Conservation (phyloP, 257 asterid genomes). For the Plantago ovata region DNA sequence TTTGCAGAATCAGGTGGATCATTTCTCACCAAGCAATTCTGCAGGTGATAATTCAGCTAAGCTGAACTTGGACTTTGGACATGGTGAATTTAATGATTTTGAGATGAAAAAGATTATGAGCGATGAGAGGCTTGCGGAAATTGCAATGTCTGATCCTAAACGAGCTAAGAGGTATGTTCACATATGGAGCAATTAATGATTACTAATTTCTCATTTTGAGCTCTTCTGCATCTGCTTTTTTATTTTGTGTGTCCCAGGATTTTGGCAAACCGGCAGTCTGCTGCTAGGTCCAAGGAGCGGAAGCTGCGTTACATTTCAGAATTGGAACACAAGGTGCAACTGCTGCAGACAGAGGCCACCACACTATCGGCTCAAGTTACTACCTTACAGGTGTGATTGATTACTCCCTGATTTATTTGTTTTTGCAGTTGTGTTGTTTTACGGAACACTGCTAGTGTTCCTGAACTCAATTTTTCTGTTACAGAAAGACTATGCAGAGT, state of each 20-base stretch:
- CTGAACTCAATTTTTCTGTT: slow-evolving; percentile 14
- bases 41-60: slow-evolving; percentile 35
- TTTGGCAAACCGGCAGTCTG: slow-evolving; percentile 89
- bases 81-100: slow-evolving; percentile 63
- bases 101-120: slow-evolving; percentile 81
- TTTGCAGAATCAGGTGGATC: slow-evolving; percentile 36
- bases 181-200: neutral
- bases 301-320: slow-evolving; percentile 86
- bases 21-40: slow-evolving; percentile 61
- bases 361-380: slow-evolving; percentile 72
- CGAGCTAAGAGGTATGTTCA: slow-evolving; percentile 71
- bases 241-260: slow-evolving; percentile 44
- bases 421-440: slow-evolving; percentile 2
- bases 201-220: neutral
- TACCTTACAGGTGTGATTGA: slow-evolving; percentile 52
- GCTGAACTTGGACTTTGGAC: slow-evolving; percentile 53
- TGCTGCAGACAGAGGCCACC: slow-evolving; percentile 74
- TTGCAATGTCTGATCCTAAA: slow-evolving; percentile 75
- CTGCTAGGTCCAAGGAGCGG: slow-evolving; percentile 96
- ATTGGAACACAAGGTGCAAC: slow-evolving; percentile 86
- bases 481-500: slow-evolving; percentile 63
- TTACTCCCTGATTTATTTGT: neutral
- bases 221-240: neutral
- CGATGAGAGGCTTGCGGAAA: slow-evolving; percentile 83
- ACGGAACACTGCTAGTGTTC: slow-evolving; percentile 1